These are phyloP conservation scores for Noccaea caerulescens DNA, from an alignment of 345 rosid species.

Conservation along the genomic window DNA sequence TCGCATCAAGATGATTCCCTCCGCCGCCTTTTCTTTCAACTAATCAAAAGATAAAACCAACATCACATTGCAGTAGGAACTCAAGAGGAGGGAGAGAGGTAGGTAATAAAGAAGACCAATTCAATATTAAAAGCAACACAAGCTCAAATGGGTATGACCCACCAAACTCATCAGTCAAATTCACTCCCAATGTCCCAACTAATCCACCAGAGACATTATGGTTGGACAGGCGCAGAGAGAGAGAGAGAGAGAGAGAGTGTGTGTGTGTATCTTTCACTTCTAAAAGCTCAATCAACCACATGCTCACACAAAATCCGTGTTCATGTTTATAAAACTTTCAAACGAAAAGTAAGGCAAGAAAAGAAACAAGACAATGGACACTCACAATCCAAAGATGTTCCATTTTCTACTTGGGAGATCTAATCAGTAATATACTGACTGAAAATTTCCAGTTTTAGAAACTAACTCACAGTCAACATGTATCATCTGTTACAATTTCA, in stretches of 20 bases:
- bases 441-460: conserved; percentile 19
- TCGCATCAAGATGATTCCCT: conserved; percentile 77
- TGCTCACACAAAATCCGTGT: conserved; percentile 34
- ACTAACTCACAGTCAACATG: conserved; percentile 8
- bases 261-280: conserved; percentile 15
- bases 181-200: conserved; percentile 37
- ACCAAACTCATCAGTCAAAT: conserved; percentile 42
- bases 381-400: conserved; percentile 22
- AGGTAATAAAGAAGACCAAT: conserved; percentile 22
- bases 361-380: conserved; percentile 13
- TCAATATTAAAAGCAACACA: conserved; percentile 30
- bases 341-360: neutral
- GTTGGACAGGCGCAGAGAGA: conserved; percentile 8
- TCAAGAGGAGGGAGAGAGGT: conserved; percentile 19
- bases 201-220: conserved; percentile 38
- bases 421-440: neutral
- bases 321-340: neutral
- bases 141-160: conserved; percentile 37
- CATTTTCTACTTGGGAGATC: conserved; percentile 20
- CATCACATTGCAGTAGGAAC: conserved; percentile 13
- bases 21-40: conserved; percentile 63
- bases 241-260: conserved; percentile 17
- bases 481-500: conserved; percentile 15
- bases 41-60: conserved; percentile 20
- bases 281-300: conserved; percentile 35